Evolutionary conservation across 1,284 basidiomycete genomes (phyloP), one percentile per base, ranked within the genome.

Genomic region (Xanthoconium separans): DNA sequence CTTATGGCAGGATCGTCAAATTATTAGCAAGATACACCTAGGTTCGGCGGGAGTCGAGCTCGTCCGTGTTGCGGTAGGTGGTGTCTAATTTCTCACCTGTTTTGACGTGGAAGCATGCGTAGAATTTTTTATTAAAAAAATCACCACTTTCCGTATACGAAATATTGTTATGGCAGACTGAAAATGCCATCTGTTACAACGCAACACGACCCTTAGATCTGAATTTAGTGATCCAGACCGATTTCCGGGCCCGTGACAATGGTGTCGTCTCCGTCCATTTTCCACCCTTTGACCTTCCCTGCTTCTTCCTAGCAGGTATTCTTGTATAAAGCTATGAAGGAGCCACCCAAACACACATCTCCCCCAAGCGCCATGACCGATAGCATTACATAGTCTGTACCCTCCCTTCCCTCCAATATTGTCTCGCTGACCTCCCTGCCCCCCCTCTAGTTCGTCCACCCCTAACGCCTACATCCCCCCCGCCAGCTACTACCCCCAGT

Each of bases 201-300:
- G 64, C 68, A 71, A 65, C 68, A 60, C 69, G 66, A 73, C 71
- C 73, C 73, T 74, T 81, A 83, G 80, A 83, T 84, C 81, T 82
- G 75, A 77, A 73, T 78, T 80, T 75, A 76, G 77, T 79, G 78
- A 81, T 82, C 75, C 73, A 78, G 72, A 68, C 79, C 78, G 77
- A 79, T 79, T 77, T 72, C 73, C 73, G 75, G 67, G 76, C 71
- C 78, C 77, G 71, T 71, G 66, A 71, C 70, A 73, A 74, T 77
- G 75, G 75, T 76, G 66, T 70, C 60, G 74, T 72, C 69, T 65
- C 73, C 72, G 71, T 75, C 75, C 73, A 75, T 73, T 78, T 76
- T 75, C 71, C 72, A 63, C 67, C 70, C 69, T 69, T 66, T 15
- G 56, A 63, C 64, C 65, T 64, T 71, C 63, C 66, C 68, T 69